Evolutionary conservation across 1,139 yeast species (phyloP).

Genomic region (Geotrichum australiense): DNA sequence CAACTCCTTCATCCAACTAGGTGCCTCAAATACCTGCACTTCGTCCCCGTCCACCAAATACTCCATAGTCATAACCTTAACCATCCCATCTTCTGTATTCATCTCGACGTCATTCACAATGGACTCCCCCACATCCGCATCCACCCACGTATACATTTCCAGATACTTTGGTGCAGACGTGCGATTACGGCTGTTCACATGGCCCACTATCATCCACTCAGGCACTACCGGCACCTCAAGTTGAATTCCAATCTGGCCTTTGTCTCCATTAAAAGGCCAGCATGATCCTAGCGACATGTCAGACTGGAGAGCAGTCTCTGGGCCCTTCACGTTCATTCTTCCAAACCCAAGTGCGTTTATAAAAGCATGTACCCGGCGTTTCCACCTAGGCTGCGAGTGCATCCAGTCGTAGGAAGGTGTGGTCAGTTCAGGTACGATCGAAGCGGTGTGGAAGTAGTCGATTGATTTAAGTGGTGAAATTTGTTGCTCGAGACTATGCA

Average conservation of each 20-base stretch:
- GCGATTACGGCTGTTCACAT: slow-evolving; percentile 28
- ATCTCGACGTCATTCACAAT: slow-evolving; percentile 31
- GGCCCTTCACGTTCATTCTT: slow-evolving; percentile 22
- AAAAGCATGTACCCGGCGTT: slow-evolving; percentile 20
- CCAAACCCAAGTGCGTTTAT: slow-evolving; percentile 25
- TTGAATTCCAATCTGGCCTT: slow-evolving; percentile 29
- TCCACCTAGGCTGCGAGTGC: slow-evolving; percentile 2
- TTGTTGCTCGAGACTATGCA: no score
- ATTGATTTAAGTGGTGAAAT: no score
- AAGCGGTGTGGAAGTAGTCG: no score
- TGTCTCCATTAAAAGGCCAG: slow-evolving; percentile 34
- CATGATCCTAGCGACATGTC: slow-evolving; percentile 30
- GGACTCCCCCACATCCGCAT: no score
- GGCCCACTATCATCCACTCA: slow-evolving; percentile 30
- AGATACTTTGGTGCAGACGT: no score
- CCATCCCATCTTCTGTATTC: slow-evolving; percentile 20
- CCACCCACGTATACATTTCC: no score
- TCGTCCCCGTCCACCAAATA: no score
- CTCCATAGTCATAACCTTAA: no score
- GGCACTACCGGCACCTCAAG: slow-evolving; percentile 26
- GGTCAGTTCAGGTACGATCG: slow-evolving; percentile 27
- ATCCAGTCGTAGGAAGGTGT: slow-evolving; percentile 26
- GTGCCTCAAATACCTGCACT: no score
- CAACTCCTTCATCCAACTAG: slow-evolving; percentile 14
- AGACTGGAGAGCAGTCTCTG: slow-evolving; percentile 26